Conservation (phyloP, 768 basidiomycete species). For the Leccinum aurantiacum region DNA sequence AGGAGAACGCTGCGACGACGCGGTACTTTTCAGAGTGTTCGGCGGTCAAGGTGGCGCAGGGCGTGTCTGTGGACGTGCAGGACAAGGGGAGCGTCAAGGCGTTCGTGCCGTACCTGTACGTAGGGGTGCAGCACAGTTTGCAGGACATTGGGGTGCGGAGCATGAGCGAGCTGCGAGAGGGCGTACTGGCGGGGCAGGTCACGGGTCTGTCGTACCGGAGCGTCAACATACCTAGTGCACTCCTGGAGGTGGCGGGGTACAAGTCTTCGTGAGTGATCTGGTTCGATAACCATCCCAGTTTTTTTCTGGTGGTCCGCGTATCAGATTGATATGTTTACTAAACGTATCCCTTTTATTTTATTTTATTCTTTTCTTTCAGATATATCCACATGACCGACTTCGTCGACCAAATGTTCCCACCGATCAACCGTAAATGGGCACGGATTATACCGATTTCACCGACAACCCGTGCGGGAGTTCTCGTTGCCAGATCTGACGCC, state of each 20-base stretch:
- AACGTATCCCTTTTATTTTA: not conserved
- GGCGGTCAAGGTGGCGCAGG: slow-evolving; percentile 93
- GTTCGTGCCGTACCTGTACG: slow-evolving; percentile 83
- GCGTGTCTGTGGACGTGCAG: slow-evolving; percentile 94
- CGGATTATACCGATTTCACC: slow-evolving; percentile 95
- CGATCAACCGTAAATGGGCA: slow-evolving; percentile 84
- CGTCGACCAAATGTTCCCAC: slow-evolving; percentile 99
- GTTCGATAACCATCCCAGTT: not conserved
- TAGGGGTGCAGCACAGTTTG: slow-evolving; percentile 87
- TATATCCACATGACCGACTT: slow-evolving; percentile 99
- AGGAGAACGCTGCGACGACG: slow-evolving; percentile 94
- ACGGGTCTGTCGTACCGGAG: slow-evolving; percentile 80
- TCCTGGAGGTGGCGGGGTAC: slow-evolving; percentile 95
- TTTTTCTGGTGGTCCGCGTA: no score
- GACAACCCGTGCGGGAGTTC: slow-evolving; percentile 73
- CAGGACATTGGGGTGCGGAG: slow-evolving; percentile 87
- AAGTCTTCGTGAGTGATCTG: slow-evolving; percentile 76
- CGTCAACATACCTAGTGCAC: slow-evolving; percentile 89
- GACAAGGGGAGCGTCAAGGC: slow-evolving; percentile 95
- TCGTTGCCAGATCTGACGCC: slow-evolving; percentile 78
- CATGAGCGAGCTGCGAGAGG: slow-evolving; percentile 63
- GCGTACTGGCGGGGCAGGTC: slow-evolving; percentile 64
- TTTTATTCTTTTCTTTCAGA: slow-evolving; percentile 38
- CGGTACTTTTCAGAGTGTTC: slow-evolving; percentile 62
- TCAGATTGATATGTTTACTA: not conserved